Percentiles rank a stretch among this genome's conserved stretches.
Evolutionary conservation across 768 basidiomycete species (phyloP).

Genomic region (Lactifluus pinguis): DNA sequence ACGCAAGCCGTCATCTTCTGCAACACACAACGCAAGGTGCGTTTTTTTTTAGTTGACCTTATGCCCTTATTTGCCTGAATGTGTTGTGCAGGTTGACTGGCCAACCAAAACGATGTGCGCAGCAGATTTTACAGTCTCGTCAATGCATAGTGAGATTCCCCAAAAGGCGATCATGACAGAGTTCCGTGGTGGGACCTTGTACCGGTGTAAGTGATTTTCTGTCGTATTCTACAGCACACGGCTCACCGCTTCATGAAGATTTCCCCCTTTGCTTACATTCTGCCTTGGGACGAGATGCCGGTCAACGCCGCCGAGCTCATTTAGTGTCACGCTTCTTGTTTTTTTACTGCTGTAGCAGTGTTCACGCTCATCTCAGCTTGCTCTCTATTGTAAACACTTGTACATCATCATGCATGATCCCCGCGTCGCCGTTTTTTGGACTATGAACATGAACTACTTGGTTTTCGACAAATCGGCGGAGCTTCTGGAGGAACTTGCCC

Average conservation of each 20-base stretch:
- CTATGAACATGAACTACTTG: neutral
- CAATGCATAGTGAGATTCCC: too few relatives aligned
- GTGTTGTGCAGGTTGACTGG: too few relatives aligned
- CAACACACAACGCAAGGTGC: too few relatives aligned
- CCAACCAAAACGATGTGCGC: too few relatives aligned
- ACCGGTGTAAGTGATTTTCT: too few relatives aligned
- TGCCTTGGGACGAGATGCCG: slow-evolving; percentile 88
- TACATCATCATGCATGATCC: neutral
- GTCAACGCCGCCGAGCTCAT: slow-evolving; percentile 97
- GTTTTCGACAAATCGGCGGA: neutral
- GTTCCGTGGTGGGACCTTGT: too few relatives aligned
- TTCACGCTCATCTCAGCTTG: neutral
- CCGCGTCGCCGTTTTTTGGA: neutral
- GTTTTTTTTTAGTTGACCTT: too few relatives aligned
- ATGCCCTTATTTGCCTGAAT: too few relatives aligned
- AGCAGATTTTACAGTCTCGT: too few relatives aligned
- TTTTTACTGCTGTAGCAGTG: slow-evolving; percentile 6
- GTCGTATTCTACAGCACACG: slow-evolving; percentile 94
- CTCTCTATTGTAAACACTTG: slow-evolving; percentile 11
- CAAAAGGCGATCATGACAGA: too few relatives aligned
- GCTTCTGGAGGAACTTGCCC: neutral
- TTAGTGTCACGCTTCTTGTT: slow-evolving; percentile 30
- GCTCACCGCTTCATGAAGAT: slow-evolving; percentile 19
- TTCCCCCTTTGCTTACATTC: slow-evolving; percentile 20
- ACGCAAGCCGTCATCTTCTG: slow-evolving; percentile 99